A percentile compares a stretch with the other conserved stretches of the same genome.
phyloP scores from a whole-genome alignment of 2,329 filamentous ascomycete species.

The Colletotrichum zoysiae region DNA sequence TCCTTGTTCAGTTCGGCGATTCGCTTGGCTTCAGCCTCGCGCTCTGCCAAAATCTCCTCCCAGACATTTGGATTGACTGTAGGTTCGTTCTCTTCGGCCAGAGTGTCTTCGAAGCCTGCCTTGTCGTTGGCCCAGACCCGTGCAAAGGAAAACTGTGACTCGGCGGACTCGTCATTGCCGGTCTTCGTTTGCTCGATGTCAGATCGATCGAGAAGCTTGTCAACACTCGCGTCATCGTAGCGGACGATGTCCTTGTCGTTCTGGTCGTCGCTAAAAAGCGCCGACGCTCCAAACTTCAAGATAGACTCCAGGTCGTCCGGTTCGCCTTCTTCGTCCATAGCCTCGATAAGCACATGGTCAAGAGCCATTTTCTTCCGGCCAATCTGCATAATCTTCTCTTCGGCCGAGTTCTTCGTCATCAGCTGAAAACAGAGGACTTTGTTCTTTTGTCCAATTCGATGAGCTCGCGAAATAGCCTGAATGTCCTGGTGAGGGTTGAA shows the following conservation, averaged over 20 bases:
- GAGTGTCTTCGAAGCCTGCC: constrained; percentile 72
- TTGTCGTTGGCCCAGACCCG: constrained; percentile 92
- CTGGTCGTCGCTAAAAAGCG: constrained; percentile 81
- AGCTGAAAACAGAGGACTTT: constrained; percentile 97
- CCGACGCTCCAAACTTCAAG: constrained; percentile 86
- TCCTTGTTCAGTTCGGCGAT: constrained; percentile 77
- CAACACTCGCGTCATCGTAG: constrained; percentile 86
- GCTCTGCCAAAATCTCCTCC: constrained; percentile 81
- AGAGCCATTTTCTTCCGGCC: constrained; percentile 96
- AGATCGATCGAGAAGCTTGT: constrained; percentile 89
- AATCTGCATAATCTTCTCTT: constrained; percentile 97
- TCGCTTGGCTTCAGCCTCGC: constrained; percentile 74
- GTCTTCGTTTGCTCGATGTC: constrained; percentile 79
- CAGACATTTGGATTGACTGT: constrained; percentile 79
- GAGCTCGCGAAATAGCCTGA: constrained; percentile 92
- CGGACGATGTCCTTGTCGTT: constrained; percentile 78
- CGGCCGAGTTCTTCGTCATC: constrained; percentile 87
- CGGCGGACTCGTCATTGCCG: constrained; percentile 73
- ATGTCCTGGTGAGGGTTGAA: constrained; percentile 99
- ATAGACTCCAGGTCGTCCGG: constrained; percentile 88
- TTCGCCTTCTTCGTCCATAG: constrained; percentile 87
- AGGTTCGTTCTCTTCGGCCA: constrained; percentile 64
- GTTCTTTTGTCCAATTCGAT: constrained; percentile 95
- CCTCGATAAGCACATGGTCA: constrained; percentile 94
- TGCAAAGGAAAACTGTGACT: constrained; percentile 89